These are phyloP conservation scores for Porogramme epimiltina DNA, from an alignment of 1,284 basidiomycete genomes.

Conservation along the genomic window DNA sequence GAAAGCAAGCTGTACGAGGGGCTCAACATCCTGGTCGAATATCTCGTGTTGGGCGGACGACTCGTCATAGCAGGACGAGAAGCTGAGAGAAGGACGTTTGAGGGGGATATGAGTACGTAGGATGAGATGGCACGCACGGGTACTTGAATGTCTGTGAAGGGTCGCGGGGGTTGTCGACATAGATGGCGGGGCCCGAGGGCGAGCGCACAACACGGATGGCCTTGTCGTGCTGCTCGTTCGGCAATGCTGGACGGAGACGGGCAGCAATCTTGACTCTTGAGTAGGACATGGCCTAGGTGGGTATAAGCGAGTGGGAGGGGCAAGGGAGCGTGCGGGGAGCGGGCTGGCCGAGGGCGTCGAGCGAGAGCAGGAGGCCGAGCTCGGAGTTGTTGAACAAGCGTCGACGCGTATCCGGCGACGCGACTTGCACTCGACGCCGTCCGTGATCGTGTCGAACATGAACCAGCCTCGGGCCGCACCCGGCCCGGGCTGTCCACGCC, in stretches of 20 bases:
- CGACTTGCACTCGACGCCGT: too few species aligned
- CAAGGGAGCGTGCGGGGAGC: too few species aligned
- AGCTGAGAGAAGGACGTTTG: constrained; percentile 38
- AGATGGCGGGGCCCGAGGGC: constrained; percentile 47
- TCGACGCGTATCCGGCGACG: too few species aligned
- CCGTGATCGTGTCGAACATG: too few species aligned
- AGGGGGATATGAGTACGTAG: background rate
- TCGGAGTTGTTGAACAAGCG: too few species aligned
- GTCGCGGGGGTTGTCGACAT: constrained; percentile 68
- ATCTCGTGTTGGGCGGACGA: constrained; percentile 69
- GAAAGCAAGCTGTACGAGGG: constrained; percentile 69
- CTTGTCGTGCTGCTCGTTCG: constrained; percentile 62
- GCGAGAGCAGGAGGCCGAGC: too few species aligned
- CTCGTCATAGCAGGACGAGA: constrained; percentile 71
- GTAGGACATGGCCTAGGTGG: constrained; percentile 11
- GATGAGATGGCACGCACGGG: constrained; percentile 45
- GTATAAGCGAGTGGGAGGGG: too few species aligned
- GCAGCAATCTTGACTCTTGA: constrained; percentile 56
- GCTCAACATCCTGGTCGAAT: constrained; percentile 68
- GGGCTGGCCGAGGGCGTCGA: too few species aligned
- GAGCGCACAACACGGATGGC: constrained; percentile 53
- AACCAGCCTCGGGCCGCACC: too few species aligned
- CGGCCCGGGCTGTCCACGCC: too few species aligned
- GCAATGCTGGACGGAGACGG: constrained; percentile 62
- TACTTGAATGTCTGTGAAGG: constrained; percentile 68